Base-by-base conservation (phyloP, 2,329 filamentous ascomycete genomes). In the Curvularia verruculosa region DNA sequence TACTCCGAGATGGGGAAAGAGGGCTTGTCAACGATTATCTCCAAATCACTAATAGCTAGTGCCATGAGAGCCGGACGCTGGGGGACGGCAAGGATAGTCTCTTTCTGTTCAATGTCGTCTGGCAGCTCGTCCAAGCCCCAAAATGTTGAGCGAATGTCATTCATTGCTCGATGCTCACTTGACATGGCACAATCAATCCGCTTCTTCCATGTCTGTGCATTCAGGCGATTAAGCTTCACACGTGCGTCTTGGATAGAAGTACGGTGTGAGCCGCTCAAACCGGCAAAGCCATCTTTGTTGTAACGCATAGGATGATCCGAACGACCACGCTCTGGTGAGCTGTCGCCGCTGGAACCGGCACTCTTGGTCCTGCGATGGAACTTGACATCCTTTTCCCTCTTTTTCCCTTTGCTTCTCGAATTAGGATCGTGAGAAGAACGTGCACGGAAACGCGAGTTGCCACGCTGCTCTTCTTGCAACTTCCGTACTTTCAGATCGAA, bases 121-220 rank as follows among this genome's bases (percentile, higher is more conserved):
- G 92, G 90, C 15, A 93, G 76, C 52, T 94, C 87, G 66, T 96
- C 91, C 2, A 87, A 81, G 5, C 93, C 93, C 84, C 90, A 94
- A 70, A 97, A 95, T 6, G 90, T 82, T 28, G 85, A 85, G 18
- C 93, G 87, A 48, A 95, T 84, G 58, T 96, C 92, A 61, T 87
- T 88, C 74, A 94, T 90, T n/a, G 87, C 86, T 29, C 85, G 84
- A 57, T 85, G 88, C 49, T 93, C 88, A 61, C 87, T 85, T 19
- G 81, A 79, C 69, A 90, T 87, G 24, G 89, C 87, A 49, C 86
- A 84, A 69, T 96, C 92, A 60, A 99, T 97, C 15, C 94, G 88
- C 70, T 86, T 87, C 76, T 92, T 96, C 95, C 95, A 99, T 54
- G 91, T 93, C 67, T 92, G 88, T 2, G 94, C 86, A 75, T 98